Conservation (phyloP, 1,139 yeast genomes). For the Geotrichum australiense region DNA sequence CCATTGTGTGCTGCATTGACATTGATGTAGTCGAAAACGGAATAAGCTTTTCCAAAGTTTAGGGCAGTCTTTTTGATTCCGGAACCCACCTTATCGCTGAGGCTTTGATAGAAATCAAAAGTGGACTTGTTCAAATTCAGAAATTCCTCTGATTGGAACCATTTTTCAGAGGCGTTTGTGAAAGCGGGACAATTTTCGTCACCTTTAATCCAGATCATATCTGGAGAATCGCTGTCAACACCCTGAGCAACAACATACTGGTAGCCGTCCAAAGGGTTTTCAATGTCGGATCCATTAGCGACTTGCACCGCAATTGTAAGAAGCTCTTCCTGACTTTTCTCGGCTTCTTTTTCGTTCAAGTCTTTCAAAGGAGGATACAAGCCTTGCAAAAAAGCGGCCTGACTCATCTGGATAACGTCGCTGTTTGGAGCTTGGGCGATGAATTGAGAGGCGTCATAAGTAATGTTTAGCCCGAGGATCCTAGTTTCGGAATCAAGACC, state of each 20-base stretch:
- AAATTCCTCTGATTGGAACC: slow-evolving; percentile 30
- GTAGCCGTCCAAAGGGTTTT: slow-evolving; percentile 38
- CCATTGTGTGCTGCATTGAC: slow-evolving; percentile 39
- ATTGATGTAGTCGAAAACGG: slow-evolving; percentile 37
- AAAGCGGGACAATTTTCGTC: slow-evolving; percentile 38
- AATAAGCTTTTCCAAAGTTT: slow-evolving; percentile 36
- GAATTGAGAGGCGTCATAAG: slow-evolving; percentile 32
- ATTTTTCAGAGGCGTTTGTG: slow-evolving; percentile 30
- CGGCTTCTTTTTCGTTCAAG: slow-evolving; percentile 22
- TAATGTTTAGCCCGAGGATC: slow-evolving; percentile 27
- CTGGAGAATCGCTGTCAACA: slow-evolving; percentile 34
- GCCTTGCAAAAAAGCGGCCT: slow-evolving; percentile 40
- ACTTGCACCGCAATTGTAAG: slow-evolving; percentile 23
- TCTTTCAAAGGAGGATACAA: slow-evolving; percentile 38
- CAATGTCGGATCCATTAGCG: slow-evolving; percentile 37
- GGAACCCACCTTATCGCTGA: slow-evolving; percentile 25
- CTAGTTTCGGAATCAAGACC: slow-evolving; percentile 29
- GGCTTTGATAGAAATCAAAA: slow-evolving; percentile 34
- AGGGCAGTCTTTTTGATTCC: slow-evolving; percentile 28
- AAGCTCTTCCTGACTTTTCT: slow-evolving; percentile 20
- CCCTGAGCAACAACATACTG: slow-evolving; percentile 39
- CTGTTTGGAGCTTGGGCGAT: slow-evolving; percentile 34
- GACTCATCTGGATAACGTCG: slow-evolving; percentile 37
- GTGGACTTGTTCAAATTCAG: slow-evolving; percentile 32
- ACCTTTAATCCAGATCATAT: slow-evolving; percentile 38